Base-by-base conservation (phyloP, 1,284 basidiomycete genomes). In the Microbotryum lychnidis-dioicae region DNA sequence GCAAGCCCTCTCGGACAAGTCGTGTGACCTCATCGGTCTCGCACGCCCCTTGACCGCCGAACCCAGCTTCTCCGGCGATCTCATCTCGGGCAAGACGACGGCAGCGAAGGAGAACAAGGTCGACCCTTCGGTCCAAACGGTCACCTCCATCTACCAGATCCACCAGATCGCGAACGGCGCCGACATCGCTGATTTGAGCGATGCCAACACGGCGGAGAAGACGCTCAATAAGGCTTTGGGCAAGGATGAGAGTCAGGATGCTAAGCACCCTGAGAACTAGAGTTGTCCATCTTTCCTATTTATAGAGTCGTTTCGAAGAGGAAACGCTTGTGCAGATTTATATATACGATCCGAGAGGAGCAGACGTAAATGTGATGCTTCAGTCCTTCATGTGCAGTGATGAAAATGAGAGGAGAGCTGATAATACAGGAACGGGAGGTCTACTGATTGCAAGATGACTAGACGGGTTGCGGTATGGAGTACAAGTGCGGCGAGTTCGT, bases 11-110 rank as follows among this genome's bases (percentile, higher is more conserved):
- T 21, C 48, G 29, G 55, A 60, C 10, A 57, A 57, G 12, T 63
- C 69, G 6, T 60, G 58, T 52, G 71, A 74, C 54, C 73, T 80
- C 50, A 70, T 81, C 56, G 80, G 80, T 25, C 71, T 81, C 29
- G 80, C 69, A 2, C 75, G 80, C 27, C 80, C 80, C 0, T 68
- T 80, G 8, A 71, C 75, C 1, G 75, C 76, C 25, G 80, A 81
- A 59, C 79, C 80, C 2, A 73, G 76, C 69, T 67, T 81, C 9
- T 75, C 74, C 23, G 70, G 70, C 25, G 75, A 77, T 44, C 72
- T 81, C 54, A 58, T 80, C 50, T 68, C 70, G 18, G 78, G 78
- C 18, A 70, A 72, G 50, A 75, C 48, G 45, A 50, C 59, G 0
- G 57, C 29, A 2, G 62, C 65, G 10, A 48, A 64, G 56, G 62